These are phyloP conservation scores for Pisolithus albus DNA, from an alignment of 768 basidiomycete genomes.

Conservation along the genomic window DNA sequence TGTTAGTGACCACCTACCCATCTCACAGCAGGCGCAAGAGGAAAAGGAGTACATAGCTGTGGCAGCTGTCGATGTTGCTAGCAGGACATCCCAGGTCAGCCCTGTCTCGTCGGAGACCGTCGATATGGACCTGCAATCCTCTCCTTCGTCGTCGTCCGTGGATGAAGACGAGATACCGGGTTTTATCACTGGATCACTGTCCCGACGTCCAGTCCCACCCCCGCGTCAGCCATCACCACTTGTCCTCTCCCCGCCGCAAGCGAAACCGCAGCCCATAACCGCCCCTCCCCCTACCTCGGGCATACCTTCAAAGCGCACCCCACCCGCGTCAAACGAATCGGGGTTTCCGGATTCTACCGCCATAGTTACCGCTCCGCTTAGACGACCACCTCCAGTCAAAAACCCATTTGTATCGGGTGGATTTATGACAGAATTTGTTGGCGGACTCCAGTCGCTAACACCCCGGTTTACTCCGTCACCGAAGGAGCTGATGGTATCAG, in stretches of 20 bases:
- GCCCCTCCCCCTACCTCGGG: constrained; percentile 11
- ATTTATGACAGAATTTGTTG: constrained; percentile 40
- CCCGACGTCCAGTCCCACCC: constrained; percentile 15
- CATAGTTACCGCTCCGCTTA: not conserved
- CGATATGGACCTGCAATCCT: constrained; percentile 30
- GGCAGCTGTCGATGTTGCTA: constrained; percentile 21
- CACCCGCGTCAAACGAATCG: constrained; percentile 3
- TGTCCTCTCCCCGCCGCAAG: constrained; percentile 13
- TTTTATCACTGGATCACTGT: constrained; percentile 26
- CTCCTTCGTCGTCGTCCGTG: constrained; percentile 22
- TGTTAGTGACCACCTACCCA: constrained; percentile 7
- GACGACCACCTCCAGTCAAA: constrained; percentile 17
- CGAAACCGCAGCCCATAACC: not conserved
- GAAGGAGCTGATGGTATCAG: constrained; percentile 16
- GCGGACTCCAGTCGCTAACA: constrained; percentile 17
- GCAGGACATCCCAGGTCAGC: constrained; percentile 23
- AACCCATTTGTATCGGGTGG: constrained; percentile 50
- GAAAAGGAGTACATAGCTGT: constrained; percentile 14
- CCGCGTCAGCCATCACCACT: constrained; percentile 19
- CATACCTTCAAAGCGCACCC: constrained; percentile 4
- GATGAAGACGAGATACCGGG: constrained; percentile 27
- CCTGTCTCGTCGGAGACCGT: constrained; percentile 29
- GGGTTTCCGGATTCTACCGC: constrained; percentile 3
- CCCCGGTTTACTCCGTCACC: constrained; percentile 9
- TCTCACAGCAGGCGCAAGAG: constrained; percentile 12